phyloP scores from a whole-genome alignment of 2,329 filamentous ascomycete species.

The Penicillium digitatum region DNA sequence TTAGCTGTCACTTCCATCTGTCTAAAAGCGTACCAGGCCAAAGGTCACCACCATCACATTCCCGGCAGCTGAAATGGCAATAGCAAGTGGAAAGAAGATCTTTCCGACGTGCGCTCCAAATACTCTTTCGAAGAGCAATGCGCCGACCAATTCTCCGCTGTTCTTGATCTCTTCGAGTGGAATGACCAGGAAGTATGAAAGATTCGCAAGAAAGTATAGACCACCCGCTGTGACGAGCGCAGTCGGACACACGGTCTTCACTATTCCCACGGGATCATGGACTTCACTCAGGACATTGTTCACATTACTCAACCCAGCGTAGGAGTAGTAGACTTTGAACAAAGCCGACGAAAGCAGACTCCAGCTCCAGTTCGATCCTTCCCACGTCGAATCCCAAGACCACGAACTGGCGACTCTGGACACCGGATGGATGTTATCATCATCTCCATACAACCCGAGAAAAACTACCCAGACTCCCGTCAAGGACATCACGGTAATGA shows the following conservation, averaged over 20 bases:
- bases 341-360: slow-evolving; percentile 63
- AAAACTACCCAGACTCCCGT: slow-evolving; percentile 59
- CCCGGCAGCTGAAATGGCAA: slow-evolving; percentile 64
- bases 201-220: slow-evolving; percentile 64
- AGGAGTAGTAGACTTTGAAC: slow-evolving; percentile 63
- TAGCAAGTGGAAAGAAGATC: slow-evolving; percentile 57
- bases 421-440: neutral
- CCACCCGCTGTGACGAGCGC: slow-evolving; percentile 60
- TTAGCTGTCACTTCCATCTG: neutral
- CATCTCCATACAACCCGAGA: slow-evolving; percentile 34
- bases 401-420: slow-evolving; percentile 1
- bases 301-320: slow-evolving; percentile 62
- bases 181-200: slow-evolving; percentile 62
- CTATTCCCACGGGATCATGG: slow-evolving; percentile 61
- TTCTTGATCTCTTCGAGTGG: slow-evolving; percentile 63
- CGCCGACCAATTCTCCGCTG: slow-evolving; percentile 65
- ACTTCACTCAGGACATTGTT: slow-evolving; percentile 71
- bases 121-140: slow-evolving; percentile 61
- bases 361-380: slow-evolving; percentile 65
- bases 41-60: slow-evolving; percentile 73
- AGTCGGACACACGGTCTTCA: slow-evolving; percentile 59
- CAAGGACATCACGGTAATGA: slow-evolving; percentile 59
- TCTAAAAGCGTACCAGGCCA: slow-evolving; percentile 52
- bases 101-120: slow-evolving; percentile 59
- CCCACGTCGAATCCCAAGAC: slow-evolving; percentile 57